Conservation (phyloP, 2,329 filamentous ascomycete species). For the Tolypocladium cylindrosporum region DNA sequence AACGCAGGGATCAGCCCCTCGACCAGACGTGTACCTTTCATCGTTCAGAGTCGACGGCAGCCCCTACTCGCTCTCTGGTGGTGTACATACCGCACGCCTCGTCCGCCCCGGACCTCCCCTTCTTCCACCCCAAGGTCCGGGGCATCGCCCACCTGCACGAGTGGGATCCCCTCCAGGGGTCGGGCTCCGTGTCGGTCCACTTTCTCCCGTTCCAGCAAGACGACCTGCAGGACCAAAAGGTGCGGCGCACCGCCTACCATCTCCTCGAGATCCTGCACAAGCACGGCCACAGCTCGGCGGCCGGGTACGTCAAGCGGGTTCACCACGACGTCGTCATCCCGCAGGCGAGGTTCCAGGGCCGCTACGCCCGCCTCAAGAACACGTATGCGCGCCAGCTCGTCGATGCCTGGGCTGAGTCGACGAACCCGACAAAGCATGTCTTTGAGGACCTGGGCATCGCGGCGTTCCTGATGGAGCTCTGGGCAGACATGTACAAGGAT, state of each 20-base stretch:
- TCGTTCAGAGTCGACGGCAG: conserved; percentile 14
- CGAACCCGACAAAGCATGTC: conserved; percentile 83
- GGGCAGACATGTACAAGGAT: conserved; percentile 67
- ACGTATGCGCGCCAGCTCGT: conserved; percentile 66
- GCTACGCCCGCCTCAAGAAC: conserved; percentile 69
- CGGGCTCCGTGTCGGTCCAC: conserved; percentile 48
- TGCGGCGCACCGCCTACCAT: conserved; percentile 58
- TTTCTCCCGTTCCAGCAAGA: conserved; percentile 40
- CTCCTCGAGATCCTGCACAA: conserved; percentile 62
- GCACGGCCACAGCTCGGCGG: conserved; percentile 55
- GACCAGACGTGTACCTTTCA: conserved; percentile 79
- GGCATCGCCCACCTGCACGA: conserved; percentile 69
- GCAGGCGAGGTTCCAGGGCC: conserved; percentile 69
- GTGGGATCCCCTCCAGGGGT: conserved; percentile 34
- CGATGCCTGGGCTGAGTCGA: conserved; percentile 72
- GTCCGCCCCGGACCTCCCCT: conserved; percentile 57
- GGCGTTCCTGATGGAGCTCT: conserved; percentile 86
- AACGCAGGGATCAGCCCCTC: conserved; percentile 61
- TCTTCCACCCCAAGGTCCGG: conserved; percentile 74
- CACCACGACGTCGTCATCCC: conserved; percentile 75
- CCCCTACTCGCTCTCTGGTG: conserved; percentile 32
- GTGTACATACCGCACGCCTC: conserved; percentile 69
- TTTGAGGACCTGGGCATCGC: conserved; percentile 91
- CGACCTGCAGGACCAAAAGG: conserved; percentile 28
- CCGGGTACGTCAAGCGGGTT: conserved; percentile 70